phyloP scores from a whole-genome alignment of 2,329 filamentous ascomycete genomes.

The Microcera coccophila region DNA sequence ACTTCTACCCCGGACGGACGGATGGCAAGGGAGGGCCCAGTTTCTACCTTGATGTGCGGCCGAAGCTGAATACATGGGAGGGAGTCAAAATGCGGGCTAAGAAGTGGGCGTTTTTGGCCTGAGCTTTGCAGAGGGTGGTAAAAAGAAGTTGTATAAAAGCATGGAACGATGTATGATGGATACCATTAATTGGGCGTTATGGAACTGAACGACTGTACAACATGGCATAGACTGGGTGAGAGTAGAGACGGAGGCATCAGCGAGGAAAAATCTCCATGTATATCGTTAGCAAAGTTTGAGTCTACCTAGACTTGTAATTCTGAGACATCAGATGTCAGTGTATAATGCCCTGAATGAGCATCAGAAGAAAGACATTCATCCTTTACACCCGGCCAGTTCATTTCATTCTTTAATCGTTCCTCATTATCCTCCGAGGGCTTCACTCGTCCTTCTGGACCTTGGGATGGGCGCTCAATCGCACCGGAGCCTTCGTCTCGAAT shows the following conservation, averaged over 20 bases:
- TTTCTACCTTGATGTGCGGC: constrained; percentile 65
- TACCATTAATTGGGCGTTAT: constrained; percentile 21
- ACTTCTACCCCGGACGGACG: constrained; percentile 81
- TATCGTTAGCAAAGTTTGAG: neutral
- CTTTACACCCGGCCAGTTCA: no score
- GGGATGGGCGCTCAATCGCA: constrained; percentile 27
- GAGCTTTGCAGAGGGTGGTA: constrained; percentile 2
- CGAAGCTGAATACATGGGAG: constrained; percentile 65
- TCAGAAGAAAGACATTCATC: no score
- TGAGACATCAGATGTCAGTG: no score
- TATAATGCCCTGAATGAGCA: no score
- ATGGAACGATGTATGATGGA: constrained; percentile 22
- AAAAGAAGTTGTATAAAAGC: constrained; percentile 8
- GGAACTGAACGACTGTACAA: constrained; percentile 25
- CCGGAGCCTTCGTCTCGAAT: constrained; percentile 36
- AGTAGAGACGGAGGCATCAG: constrained; percentile 7
- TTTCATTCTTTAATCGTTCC: neutral
- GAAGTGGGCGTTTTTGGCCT: constrained; percentile 49
- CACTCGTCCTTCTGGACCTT: constrained; percentile 26
- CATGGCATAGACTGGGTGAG: constrained; percentile 14
- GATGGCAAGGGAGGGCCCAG: constrained; percentile 43
- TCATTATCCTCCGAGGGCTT: neutral
- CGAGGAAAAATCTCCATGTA: constrained; percentile 21
- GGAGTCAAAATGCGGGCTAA: constrained; percentile 62
- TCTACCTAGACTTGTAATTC: no score